These are phyloP conservation scores for Scedosporium apiospermum DNA, from an alignment of 2,329 filamentous ascomycete genomes.

Conservation along the genomic window DNA sequence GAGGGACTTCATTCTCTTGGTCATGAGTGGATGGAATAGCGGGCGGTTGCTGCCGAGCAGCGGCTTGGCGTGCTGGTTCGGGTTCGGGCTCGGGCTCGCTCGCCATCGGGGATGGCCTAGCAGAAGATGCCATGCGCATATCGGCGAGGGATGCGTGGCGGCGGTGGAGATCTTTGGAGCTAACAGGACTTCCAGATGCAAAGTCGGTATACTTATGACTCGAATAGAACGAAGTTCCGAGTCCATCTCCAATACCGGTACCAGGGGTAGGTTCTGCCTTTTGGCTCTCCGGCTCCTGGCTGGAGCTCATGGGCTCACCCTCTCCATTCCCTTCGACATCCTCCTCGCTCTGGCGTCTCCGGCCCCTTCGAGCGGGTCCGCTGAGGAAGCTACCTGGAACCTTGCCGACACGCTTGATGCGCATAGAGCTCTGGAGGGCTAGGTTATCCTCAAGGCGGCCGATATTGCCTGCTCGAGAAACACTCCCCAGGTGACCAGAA, in stretches of 20 bases:
- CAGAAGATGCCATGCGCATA: constrained; percentile 19
- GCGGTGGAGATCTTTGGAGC: constrained; percentile 32
- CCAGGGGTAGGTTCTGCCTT: constrained; percentile 12
- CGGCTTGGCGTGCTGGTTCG: neutral
- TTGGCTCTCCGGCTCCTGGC: constrained; percentile 33
- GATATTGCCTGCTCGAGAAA: constrained; percentile 40
- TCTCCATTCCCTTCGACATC: constrained; percentile 36
- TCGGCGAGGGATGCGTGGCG: constrained; percentile 28
- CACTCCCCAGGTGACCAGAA: constrained; percentile 40
- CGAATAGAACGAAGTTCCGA: constrained; percentile 34
- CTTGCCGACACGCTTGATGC: constrained; percentile 68
- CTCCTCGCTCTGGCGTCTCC: constrained; percentile 59
- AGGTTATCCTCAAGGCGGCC: constrained; percentile 51
- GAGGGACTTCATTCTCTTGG: constrained; percentile 75
- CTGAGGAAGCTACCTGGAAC: constrained; percentile 69
- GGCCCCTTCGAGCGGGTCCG: constrained; percentile 67
- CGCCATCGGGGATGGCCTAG: constrained; percentile 18
- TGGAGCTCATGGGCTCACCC: constrained; percentile 27
- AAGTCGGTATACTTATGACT: constrained; percentile 26
- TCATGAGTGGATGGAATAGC: constrained; percentile 57
- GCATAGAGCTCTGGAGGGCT: constrained; percentile 62
- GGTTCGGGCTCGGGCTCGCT: neutral
- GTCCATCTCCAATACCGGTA: constrained; percentile 22
- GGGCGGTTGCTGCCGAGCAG: constrained; percentile 27
- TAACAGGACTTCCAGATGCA: constrained; percentile 50